Base-by-base conservation (phyloP, 2,329 filamentous ascomycete genomes). In the Lachnellula subtilissima region DNA sequence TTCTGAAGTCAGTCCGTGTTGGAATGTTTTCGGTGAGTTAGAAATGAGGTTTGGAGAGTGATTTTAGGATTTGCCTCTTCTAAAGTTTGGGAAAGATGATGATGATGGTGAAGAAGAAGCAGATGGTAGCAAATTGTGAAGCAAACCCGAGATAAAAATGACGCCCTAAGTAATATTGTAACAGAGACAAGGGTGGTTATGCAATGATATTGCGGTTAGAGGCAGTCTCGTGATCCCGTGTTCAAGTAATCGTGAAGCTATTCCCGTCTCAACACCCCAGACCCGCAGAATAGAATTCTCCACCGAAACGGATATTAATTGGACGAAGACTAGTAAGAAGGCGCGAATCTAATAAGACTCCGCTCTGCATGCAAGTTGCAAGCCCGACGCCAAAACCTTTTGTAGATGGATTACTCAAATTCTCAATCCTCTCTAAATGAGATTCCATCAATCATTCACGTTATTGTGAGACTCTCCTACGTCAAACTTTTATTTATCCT, bases 1-100 rank as follows among this genome's bases (percentile, higher is more conserved):
- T 19, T 55, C 48, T 15, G 58, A 59, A 14, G 22, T 35, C 22
- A 51, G 45, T 25, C 45, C 45, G 53, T 56, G 61, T 32, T 58
- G 42, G 28, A 54, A 52, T 55, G 57, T 60, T 48, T 28, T 49
- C 40, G 4, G 9, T 45, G 9, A 4, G 40, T n/a, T 22, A 3
- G 1, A 9, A 45, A 17, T 45, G 17, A 45, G 40, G n/a, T 23
- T 22, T 43, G 3, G 25, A 25, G 25, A 25, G 25, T 25, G 25
- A 6, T 25, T 6, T 25, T 25, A 5, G 7, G 25, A 6, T n/a
- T 39, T n/a, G 36, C n/a, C 37, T 39, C 2, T 12, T 15, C n/a
- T 28, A 7, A 1, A 7, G 8, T 32, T 32, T 7, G 28, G 8
- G 3, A 11, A 9, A 32, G 28, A 32, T 8, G 25, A 28, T 32